Percentiles rank a stretch among this genome's conserved stretches.
Evolutionary conservation across 805 yeast genomes (phyloP).

Genomic region (Cyberlindnera saturnus): DNA sequence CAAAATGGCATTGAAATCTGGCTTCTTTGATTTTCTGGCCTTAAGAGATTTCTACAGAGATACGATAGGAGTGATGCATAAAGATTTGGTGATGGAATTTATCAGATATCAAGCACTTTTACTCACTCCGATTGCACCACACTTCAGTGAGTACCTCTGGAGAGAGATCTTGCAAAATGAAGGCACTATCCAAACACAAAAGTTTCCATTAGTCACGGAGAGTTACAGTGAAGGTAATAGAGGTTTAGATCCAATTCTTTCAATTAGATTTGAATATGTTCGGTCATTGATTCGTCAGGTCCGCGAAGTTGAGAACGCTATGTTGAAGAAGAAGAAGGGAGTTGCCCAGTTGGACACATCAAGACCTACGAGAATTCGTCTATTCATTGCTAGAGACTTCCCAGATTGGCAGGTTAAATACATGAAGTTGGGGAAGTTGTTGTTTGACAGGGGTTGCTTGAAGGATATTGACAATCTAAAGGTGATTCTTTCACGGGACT

Average conservation of each 20-base stretch:
- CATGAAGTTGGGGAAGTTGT: conserved; percentile 68
- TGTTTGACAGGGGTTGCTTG: conserved; percentile 56
- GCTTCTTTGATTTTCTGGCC: conserved; percentile 88
- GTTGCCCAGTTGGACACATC: conserved; percentile 66
- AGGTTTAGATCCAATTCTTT: conserved; percentile 42
- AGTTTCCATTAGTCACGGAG: conserved; percentile 70
- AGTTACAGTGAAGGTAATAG: not conserved
- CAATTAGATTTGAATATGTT: conserved; percentile 72
- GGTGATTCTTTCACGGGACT: conserved; percentile 69
- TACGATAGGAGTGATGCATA: conserved; percentile 62
- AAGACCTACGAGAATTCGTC: conserved; percentile 63
- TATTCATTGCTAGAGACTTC: conserved; percentile 71
- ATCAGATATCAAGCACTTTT: conserved; percentile 81
- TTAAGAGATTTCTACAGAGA: conserved; percentile 96
- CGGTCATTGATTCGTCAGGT: conserved; percentile 73
- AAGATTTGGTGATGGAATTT: conserved; percentile 70
- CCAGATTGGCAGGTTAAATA: conserved; percentile 90
- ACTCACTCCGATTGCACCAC: conserved; percentile 92
- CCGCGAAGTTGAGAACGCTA: conserved; percentile 88
- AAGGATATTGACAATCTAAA: conserved; percentile 58
- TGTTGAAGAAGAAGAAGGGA: conserved; percentile 69
- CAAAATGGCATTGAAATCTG: conserved; percentile 83
- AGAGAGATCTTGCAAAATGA: conserved; percentile 67
- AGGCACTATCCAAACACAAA: conserved; percentile 63
- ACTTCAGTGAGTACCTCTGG: conserved; percentile 85